phyloP scores from a whole-genome alignment of 1,139 yeast genomes.

The Pichia sorboxylosa region DNA sequence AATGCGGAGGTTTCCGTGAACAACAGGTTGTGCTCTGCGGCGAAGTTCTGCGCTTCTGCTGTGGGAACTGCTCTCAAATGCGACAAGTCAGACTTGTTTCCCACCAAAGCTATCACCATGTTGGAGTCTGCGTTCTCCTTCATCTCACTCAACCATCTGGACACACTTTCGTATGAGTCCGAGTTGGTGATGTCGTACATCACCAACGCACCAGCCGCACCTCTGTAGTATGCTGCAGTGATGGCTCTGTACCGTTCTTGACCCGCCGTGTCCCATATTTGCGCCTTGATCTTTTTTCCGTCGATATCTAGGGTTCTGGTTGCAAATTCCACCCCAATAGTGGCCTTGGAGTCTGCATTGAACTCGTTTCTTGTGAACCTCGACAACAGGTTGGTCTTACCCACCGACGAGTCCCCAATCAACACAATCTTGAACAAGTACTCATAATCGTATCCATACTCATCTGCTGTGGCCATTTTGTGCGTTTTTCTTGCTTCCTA shows the following conservation, averaged over 20 bases:
- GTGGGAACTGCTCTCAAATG: constrained; percentile 96
- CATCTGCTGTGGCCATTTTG: constrained; percentile 35
- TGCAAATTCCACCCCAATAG: constrained; percentile 97
- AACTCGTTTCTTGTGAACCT: constrained; percentile 94
- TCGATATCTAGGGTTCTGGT: constrained; percentile 92
- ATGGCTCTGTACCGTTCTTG: constrained; percentile 97
- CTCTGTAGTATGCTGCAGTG: constrained; percentile 94
- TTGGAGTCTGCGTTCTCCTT: constrained; percentile 96
- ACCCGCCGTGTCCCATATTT: constrained; percentile 99
- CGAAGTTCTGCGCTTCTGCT: constrained; percentile 93
- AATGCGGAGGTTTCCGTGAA: constrained; percentile 97
- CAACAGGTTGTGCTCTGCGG: constrained; percentile 81
- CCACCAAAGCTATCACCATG: constrained; percentile 91
- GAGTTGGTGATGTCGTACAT: constrained; percentile 94
- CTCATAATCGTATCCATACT: constrained; percentile 88
- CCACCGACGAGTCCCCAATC: constrained; percentile 97
- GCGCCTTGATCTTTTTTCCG: constrained; percentile 92
- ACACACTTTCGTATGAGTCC: constrained; percentile 84
- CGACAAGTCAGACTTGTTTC: constrained; percentile 90
- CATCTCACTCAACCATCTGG: constrained; percentile 90
- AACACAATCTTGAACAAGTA: constrained; percentile 89
- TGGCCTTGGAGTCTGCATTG: constrained; percentile 85
- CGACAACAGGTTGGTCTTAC: constrained; percentile 86
- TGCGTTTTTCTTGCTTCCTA: no score
- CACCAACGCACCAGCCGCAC: constrained; percentile 94